phyloP scores from a whole-genome alignment of 805 yeast genomes.

The Candida maesae region DNA sequence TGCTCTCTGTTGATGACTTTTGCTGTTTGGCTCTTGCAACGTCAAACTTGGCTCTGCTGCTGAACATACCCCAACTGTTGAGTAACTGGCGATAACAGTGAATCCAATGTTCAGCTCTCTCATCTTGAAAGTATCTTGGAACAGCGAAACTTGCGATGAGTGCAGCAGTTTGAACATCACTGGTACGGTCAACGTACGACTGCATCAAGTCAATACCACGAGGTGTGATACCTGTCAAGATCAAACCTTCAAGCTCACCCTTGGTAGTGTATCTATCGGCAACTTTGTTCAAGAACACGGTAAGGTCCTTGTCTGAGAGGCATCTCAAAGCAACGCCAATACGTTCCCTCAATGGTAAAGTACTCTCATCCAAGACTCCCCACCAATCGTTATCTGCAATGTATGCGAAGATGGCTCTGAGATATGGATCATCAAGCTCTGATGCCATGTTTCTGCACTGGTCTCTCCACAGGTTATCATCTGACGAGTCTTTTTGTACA shows the following conservation, averaged over 20 bases:
- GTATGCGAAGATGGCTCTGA: constrained; percentile 88
- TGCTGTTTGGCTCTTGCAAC: constrained; percentile 69
- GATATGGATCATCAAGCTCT: constrained; percentile 85
- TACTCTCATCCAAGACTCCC: constrained; percentile 87
- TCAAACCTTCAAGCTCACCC: constrained; percentile 90
- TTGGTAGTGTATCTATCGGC: constrained; percentile 64
- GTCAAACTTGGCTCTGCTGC: constrained; percentile 81
- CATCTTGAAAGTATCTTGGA: constrained; percentile 77
- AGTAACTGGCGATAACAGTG: constrained; percentile 61
- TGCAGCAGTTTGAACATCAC: constrained; percentile 91
- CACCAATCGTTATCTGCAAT: constrained; percentile 95
- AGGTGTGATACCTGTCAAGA: constrained; percentile 89
- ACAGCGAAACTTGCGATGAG: constrained; percentile 74
- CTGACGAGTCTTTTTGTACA: constrained; percentile 51
- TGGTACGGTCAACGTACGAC: constrained; percentile 80
- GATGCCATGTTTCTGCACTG: constrained; percentile 85
- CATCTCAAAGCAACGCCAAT: constrained; percentile 88
- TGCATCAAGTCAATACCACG: constrained; percentile 77
- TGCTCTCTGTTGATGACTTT: constrained; percentile 34
- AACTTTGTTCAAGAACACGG: constrained; percentile 64
- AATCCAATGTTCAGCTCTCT: constrained; percentile 75
- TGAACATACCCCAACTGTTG: constrained; percentile 77
- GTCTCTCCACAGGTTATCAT: constrained; percentile 71
- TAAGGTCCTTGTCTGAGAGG: constrained; percentile 73
- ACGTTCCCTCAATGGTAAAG: constrained; percentile 83